Evolutionary conservation across 78 protist genomes (phyloP).

Genomic region (Tieghemostelium lacteum): DNA sequence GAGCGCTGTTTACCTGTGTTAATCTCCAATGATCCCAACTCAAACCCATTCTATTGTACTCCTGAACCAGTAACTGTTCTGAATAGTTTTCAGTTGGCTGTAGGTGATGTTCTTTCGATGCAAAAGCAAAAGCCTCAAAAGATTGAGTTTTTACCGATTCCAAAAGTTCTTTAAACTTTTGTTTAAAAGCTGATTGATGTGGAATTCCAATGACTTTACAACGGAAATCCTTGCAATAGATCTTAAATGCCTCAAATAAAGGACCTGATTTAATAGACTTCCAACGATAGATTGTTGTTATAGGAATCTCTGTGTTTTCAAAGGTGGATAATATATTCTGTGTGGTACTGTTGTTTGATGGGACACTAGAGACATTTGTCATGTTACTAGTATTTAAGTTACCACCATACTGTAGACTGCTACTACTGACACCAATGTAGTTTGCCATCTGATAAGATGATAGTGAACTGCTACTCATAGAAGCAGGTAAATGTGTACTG

Average conservation of each 20-base stretch:
- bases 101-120: not conserved
- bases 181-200: conserved; percentile 8
- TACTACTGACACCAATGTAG: not conserved
- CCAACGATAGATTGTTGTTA: conserved; percentile 57
- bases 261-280: conserved; percentile 45
- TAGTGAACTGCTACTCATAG: not conserved
- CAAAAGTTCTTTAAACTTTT: conserved; percentile 21
- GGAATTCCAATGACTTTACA: conserved; percentile 67
- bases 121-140: conserved; percentile 30
- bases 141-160: not conserved
- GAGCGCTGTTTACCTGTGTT: not conserved
- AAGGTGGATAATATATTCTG: conserved; percentile 12
- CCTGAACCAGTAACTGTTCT: conserved; percentile 2
- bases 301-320: conserved; percentile 67
- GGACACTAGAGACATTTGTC: not conserved
- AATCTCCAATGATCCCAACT: conserved; percentile 73
- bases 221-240: conserved; percentile 72
- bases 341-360: not conserved
- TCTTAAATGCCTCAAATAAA: conserved; percentile 39
- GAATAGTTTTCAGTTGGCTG: conserved; percentile 19
- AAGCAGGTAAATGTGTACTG: not conserved
- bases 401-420: not conserved
- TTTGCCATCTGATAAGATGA: not conserved
- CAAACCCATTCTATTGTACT: conserved; percentile 51
- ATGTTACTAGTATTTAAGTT: conserved; percentile 5